Conservation (phyloP, 2,329 filamentous ascomycete genomes). For the Penicillium hordei region DNA sequence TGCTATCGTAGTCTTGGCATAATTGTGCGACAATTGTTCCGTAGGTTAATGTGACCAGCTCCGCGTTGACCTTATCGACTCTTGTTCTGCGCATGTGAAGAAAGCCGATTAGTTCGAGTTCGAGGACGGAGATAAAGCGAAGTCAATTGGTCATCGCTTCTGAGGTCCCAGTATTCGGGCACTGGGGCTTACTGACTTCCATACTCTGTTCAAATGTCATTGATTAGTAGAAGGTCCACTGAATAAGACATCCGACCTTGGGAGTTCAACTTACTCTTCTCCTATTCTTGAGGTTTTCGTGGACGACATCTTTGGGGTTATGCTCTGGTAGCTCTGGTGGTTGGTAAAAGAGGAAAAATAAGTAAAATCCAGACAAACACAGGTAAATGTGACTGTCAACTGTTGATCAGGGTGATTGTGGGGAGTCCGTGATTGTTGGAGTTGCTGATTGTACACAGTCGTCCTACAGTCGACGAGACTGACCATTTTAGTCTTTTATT, state of each 20-base stretch:
- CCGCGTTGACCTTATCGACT: constrained; percentile 96
- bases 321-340: background rate
- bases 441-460: constrained; percentile 11
- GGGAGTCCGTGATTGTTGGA: constrained; percentile 22
- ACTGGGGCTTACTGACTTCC: constrained; percentile 69
- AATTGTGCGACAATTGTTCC: constrained; percentile 95
- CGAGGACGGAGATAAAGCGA: background rate
- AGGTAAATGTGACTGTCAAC: constrained; percentile 10
- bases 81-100: constrained; percentile 64
- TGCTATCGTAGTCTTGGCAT: constrained; percentile 91
- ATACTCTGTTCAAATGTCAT: constrained; percentile 63
- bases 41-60: constrained; percentile 95
- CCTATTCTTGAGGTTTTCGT: constrained; percentile 68
- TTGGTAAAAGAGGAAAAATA: background rate
- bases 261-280: constrained; percentile 63
- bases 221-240: constrained; percentile 25
- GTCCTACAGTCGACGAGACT: background rate
- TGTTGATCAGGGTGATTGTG: constrained; percentile 19
- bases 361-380: background rate
- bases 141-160: background rate
- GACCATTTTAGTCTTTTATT: background rate
- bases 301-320: constrained; percentile 47
- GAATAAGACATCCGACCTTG: background rate
- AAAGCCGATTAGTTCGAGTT: constrained; percentile 16
- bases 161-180: background rate